Evolutionary conservation across 2,329 filamentous ascomycete genomes (phyloP).

Genomic region (Ascochyta fabae): DNA sequence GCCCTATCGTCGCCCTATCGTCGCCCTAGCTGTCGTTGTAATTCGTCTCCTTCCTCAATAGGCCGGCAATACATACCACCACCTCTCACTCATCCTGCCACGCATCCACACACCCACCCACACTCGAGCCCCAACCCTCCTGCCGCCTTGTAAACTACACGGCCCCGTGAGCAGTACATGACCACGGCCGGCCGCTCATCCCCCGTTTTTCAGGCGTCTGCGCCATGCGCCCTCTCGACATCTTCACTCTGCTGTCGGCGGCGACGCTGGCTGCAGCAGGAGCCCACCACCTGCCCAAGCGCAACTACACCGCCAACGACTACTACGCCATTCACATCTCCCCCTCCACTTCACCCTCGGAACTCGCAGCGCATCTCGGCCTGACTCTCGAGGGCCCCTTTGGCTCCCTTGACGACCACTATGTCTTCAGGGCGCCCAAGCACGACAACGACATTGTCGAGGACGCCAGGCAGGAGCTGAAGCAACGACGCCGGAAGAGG

Average conservation of each 20-base stretch:
- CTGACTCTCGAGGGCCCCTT: constrained; percentile 82
- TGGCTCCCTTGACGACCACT: constrained; percentile 78
- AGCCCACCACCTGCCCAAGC: constrained; percentile 55
- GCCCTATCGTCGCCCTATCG: constrained; percentile 7
- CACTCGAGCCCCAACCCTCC: background rate
- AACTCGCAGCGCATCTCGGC: constrained; percentile 75
- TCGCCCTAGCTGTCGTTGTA: background rate
- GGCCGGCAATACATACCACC: constrained; percentile 17
- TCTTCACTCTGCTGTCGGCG: constrained; percentile 51
- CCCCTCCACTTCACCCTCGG: constrained; percentile 66
- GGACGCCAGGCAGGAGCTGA: constrained; percentile 59
- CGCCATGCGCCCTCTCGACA: constrained; percentile 54
- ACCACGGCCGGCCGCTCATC: constrained; percentile 23
- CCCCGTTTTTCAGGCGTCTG: background rate
- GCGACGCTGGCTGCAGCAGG: constrained; percentile 40
- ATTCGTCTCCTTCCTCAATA: constrained; percentile 27
- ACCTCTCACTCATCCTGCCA: constrained; percentile 5
- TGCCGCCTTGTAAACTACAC: background rate
- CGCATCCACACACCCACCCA: background rate
- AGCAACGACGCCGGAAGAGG: constrained; percentile 68
- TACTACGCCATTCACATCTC: constrained; percentile 93
- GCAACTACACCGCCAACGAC: constrained; percentile 81
- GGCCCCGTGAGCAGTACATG: constrained; percentile 17
- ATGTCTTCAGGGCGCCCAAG: constrained; percentile 78
- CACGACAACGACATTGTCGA: constrained; percentile 62